These are phyloP conservation scores for Suillus weaverae DNA, from an alignment of 768 basidiomycete genomes.

Conservation along the genomic window DNA sequence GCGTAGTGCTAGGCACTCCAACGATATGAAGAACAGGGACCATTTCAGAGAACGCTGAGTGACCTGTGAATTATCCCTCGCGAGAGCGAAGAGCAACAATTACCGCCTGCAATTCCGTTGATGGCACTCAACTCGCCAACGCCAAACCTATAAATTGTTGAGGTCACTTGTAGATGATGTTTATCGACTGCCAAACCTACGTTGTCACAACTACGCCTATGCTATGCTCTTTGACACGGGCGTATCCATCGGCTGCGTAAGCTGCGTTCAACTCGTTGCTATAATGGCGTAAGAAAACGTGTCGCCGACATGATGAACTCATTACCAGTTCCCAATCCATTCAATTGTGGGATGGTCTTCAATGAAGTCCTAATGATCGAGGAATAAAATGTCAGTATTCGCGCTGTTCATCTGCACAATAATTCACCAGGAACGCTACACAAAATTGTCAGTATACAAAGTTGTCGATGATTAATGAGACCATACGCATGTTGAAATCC, in stretches of 20 bases:
- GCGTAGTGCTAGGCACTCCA: slow-evolving; percentile 72
- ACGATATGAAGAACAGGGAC: slow-evolving; percentile 89
- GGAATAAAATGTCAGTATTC: neutral
- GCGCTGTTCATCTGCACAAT: neutral
- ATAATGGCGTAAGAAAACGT: slow-evolving; percentile 6
- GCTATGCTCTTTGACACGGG: slow-evolving; percentile 74
- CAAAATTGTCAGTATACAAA: slow-evolving; percentile 4
- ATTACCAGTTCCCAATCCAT: slow-evolving; percentile 87
- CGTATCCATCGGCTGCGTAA: slow-evolving; percentile 93
- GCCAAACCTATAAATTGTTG: slow-evolving; percentile 58
- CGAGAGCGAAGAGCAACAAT: neutral
- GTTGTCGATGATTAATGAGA: neutral
- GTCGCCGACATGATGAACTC: neutral
- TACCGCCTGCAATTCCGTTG: slow-evolving; percentile 79
- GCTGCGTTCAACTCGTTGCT: slow-evolving; percentile 86
- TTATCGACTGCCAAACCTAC: slow-evolving; percentile 35
- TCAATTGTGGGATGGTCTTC: slow-evolving; percentile 76
- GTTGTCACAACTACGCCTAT: slow-evolving; percentile 80
- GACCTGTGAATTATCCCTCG: slow-evolving; percentile 4
- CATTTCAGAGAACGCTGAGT: slow-evolving; percentile 77
- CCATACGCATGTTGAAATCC: slow-evolving; percentile 74
- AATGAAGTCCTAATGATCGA: slow-evolving; percentile 61
- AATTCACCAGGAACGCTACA: slow-evolving; percentile 30
- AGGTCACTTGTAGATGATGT: slow-evolving; percentile 3
- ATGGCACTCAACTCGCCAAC: slow-evolving; percentile 92